These are phyloP conservation scores for Pestalotiopsis fici DNA, from an alignment of 2,329 filamentous ascomycete genomes.

Conservation along the genomic window DNA sequence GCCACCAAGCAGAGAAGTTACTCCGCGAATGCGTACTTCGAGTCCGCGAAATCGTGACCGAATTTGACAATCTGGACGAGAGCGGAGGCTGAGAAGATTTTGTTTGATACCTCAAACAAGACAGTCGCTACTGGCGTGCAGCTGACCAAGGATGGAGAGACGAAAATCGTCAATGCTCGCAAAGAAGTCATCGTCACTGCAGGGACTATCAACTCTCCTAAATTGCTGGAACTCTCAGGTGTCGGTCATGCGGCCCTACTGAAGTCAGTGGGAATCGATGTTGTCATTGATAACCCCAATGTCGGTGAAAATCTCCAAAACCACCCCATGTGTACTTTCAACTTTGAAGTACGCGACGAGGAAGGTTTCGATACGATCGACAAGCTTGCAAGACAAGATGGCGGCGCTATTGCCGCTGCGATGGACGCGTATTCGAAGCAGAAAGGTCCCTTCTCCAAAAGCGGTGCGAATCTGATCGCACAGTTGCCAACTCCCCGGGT, in stretches of 20 bases:
- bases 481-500: constrained; percentile 21
- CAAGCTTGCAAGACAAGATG: constrained; percentile 17
- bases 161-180: constrained; percentile 21
- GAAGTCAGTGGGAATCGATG: constrained; percentile 27
- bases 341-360: constrained; percentile 21
- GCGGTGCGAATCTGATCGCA: constrained; percentile 18
- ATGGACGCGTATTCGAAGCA: constrained; percentile 22
- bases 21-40: constrained; percentile 14
- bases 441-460: constrained; percentile 20
- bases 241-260: constrained; percentile 37
- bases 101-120: constrained; percentile 8
- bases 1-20: constrained; percentile 13
- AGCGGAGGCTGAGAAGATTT: constrained; percentile 8
- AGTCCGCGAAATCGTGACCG: background rate
- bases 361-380: constrained; percentile 21
- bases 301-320: constrained; percentile 42
- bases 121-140: background rate
- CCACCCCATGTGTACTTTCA: constrained; percentile 24
- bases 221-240: constrained; percentile 44
- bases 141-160: constrained; percentile 12
- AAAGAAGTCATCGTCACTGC: constrained; percentile 44
- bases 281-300: constrained; percentile 33
- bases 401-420: constrained; percentile 16
- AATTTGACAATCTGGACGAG: constrained; percentile 15
- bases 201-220: constrained; percentile 42